Conservation (phyloP, 768 basidiomycete genomes). For the Sporobolomyces pararoseus region DNA sequence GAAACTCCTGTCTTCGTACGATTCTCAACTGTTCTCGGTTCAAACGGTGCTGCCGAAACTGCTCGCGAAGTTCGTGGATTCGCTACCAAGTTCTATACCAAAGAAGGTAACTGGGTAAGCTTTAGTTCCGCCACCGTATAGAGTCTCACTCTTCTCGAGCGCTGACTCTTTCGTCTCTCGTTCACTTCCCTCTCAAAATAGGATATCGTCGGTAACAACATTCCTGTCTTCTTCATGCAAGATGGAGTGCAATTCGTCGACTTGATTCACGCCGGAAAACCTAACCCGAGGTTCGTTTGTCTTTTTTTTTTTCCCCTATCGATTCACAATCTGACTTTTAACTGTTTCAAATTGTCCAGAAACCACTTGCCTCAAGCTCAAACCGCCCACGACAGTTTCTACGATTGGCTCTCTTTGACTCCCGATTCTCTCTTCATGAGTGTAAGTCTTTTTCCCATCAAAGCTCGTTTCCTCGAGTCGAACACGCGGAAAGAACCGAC, state of each 20-base stretch:
- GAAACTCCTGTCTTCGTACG: conserved; percentile 74
- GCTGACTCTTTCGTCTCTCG: not conserved
- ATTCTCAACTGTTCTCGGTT: conserved; percentile 71
- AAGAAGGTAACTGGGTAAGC: conserved; percentile 62
- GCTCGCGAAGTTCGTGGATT: conserved; percentile 85
- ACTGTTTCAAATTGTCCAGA: too few relatives aligned
- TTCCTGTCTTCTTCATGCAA: conserved; percentile 56
- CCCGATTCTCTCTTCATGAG: conserved; percentile 62
- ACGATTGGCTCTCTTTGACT: conserved; percentile 62
- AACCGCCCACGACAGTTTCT: conserved; percentile 72
- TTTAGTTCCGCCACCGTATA: too few relatives aligned
- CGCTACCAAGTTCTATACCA: conserved; percentile 74
- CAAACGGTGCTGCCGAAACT: conserved; percentile 53
- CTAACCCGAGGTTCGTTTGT: conserved; percentile 17
- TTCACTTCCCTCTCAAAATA: not conserved
- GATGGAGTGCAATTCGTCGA: conserved; percentile 67
- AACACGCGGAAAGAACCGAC: too few relatives aligned
- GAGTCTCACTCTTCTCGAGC: too few relatives aligned
- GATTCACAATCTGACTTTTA: not conserved
- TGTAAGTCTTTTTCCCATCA: too few relatives aligned
- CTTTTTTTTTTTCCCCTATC: not conserved
- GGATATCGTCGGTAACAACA: conserved; percentile 74
- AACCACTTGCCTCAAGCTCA: conserved; percentile 44
- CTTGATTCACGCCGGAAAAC: conserved; percentile 67
- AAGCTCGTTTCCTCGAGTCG: too few relatives aligned